Base-by-base conservation (phyloP, 768 basidiomycete genomes). In the Cyathus striatus region DNA sequence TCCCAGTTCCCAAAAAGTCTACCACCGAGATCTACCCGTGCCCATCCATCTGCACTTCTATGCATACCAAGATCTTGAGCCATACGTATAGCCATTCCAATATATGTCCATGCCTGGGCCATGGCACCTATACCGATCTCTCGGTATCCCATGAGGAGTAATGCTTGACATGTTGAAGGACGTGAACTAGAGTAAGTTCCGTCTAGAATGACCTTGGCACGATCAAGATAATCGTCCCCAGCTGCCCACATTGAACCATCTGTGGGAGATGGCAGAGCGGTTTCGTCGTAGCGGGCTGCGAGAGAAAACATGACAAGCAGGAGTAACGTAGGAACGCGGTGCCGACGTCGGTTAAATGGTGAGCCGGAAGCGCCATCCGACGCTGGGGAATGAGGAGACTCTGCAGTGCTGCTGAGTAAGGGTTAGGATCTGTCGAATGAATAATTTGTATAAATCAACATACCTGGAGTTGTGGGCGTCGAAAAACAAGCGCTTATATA, bases 1-100 rank as follows among this genome's bases (percentile, higher is more conserved):
- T 86, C 83, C 57, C 69, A 67, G 41, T 65, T 62, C 1, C 68
- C 70, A 54, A 90, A 89, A 33, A 90, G 51, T 33, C 65, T 49
- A 34, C 71, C 67, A 0, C 81, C 81, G 42, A 79, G 69, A 13
- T 69, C 77, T 43, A 59, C 75, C 21, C 81, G 63, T 16, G 75
- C 74, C 88, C 89, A 91, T 22, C 81, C 79, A 55, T 90, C 88
- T 23, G 90, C 85, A 49, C 73, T 75, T 25, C 86, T 75, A 54
- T 91, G 89, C 75, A 91, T 78, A 6, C 89, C 89, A 42, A 91
- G 60, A 60, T 91, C 89, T 62, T 90, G 89, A 13, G 89, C 89
- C 89, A 93, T 91, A n/a, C 91, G 76, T 26, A 93, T 82, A 0
- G 86, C 90, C 84, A 90, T 87, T 9, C 90, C 90, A 16, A 82